Percentiles rank a stretch among this genome's conserved stretches.
Evolutionary conservation across 441 rosid species (phyloP).

Genomic region (Macaranga tanarius): DNA sequence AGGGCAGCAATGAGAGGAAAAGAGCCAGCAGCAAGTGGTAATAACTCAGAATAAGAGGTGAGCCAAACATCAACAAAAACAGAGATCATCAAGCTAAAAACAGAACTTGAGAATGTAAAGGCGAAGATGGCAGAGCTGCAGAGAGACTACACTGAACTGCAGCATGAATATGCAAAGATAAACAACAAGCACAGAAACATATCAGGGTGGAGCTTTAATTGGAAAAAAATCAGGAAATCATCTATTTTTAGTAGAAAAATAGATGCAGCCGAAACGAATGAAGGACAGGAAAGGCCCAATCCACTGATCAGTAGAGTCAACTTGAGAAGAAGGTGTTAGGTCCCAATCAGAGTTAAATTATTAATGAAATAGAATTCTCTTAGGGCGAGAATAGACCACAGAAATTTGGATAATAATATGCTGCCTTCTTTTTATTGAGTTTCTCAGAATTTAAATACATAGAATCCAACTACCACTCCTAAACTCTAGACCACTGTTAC

Average conservation of each 20-base stretch:
- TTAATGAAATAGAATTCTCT: too few species aligned
- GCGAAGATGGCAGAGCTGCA: constrained; percentile 61
- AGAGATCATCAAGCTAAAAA: constrained; percentile 51
- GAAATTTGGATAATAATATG: too few species aligned
- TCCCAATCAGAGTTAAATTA: too few species aligned
- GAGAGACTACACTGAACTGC: constrained; percentile 60
- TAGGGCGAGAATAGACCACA: too few species aligned
- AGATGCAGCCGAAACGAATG: constrained; percentile 38
- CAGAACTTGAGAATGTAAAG: constrained; percentile 61
- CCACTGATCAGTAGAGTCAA: constrained; percentile 16
- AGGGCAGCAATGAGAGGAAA: constrained; percentile 60
- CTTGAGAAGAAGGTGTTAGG: constrained; percentile 37
- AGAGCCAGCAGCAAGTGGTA: constrained; percentile 38
- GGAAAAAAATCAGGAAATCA: constrained; percentile 58
- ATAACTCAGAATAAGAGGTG: constrained; percentile 46
- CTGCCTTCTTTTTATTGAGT: too few species aligned
- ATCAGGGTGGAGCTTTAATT: constrained; percentile 37
- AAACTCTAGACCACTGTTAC: too few species aligned
- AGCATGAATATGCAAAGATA: constrained; percentile 51
- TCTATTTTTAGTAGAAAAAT: constrained; percentile 37
- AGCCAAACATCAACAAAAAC: constrained; percentile 39
- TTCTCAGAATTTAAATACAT: too few species aligned
- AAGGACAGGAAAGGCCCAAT: constrained; percentile 27
- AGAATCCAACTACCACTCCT: too few species aligned
- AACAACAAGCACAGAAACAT: constrained; percentile 42